A percentile compares a stretch with the other conserved stretches of the same genome.
These are phyloP conservation scores for Colletotrichum chrysophilum DNA, from an alignment of 2,329 filamentous ascomycete species.

Conservation along the genomic window DNA sequence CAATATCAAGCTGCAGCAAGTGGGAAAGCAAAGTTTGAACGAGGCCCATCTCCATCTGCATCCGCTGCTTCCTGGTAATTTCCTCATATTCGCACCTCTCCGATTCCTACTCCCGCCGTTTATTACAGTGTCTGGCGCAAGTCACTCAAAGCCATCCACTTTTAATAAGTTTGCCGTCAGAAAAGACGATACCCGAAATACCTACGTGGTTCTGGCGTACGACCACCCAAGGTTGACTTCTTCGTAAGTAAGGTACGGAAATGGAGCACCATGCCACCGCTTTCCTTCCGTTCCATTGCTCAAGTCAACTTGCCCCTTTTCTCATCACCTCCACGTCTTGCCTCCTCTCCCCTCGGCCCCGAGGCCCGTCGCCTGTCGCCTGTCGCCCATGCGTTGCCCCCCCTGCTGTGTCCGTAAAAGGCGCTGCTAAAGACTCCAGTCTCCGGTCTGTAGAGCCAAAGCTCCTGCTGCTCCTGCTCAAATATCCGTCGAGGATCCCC, in stretches of 20 bases:
- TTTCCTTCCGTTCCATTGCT: neutral
- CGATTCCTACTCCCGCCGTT: neutral
- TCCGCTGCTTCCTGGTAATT: neutral
- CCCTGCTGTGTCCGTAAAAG: neutral
- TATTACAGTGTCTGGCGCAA: neutral
- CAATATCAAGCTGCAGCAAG: neutral
- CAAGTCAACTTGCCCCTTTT: neutral
- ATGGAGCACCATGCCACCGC: neutral
- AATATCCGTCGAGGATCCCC: slow-evolving; percentile 12
- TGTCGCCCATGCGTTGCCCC: neutral
- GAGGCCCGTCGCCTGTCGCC: neutral
- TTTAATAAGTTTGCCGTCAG: neutral
- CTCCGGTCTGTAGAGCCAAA: neutral
- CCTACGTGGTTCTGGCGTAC: neutral
- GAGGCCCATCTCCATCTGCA: neutral
- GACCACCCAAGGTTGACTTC: neutral
- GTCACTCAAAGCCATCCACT: neutral
- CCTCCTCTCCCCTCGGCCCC: neutral
- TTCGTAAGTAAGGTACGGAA: neutral
- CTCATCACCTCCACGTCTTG: neutral
- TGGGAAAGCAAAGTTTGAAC: neutral
- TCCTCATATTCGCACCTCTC: neutral
- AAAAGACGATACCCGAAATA: neutral
- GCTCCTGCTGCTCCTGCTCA: neutral
- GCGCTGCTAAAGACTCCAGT: neutral